Evolutionary conservation across 2,329 filamentous ascomycete species (phyloP).

Genomic region (Hypomyces rosellus): DNA sequence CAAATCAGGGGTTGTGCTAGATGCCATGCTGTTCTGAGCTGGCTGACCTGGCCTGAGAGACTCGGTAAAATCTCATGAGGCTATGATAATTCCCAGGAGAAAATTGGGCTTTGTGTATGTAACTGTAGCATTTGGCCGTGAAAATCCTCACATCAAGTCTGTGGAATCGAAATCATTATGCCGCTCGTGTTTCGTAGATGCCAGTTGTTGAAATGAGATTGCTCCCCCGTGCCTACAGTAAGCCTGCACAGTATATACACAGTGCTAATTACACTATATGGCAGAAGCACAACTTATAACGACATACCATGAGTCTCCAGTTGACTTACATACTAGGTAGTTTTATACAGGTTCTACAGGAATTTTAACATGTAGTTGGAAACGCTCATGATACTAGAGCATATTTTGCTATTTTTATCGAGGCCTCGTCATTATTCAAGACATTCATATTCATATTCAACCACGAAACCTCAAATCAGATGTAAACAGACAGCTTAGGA

Average conservation of each 20-base stretch:
- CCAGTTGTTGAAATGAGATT: conserved; percentile 11
- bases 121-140: no score
- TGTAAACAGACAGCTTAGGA: conserved; percentile 13
- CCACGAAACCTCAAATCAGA: not conserved
- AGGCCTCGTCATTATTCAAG: no score
- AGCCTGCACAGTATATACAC: not conserved
- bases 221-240: conserved; percentile 3
- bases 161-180: not conserved
- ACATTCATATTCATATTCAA: not conserved
- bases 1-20: not conserved
- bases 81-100: not conserved
- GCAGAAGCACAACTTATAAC: no score
- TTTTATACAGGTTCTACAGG: no score
- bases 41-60: not conserved
- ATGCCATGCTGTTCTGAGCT: conserved; percentile 6
- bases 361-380: no score
- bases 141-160: no score
- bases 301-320: not conserved
- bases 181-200: not conserved
- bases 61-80: not conserved
- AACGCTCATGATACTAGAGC: no score
- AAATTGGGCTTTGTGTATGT: not conserved
- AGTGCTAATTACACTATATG: not conserved
- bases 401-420: no score
- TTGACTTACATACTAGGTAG: no score